phyloP scores from a whole-genome alignment of 495 filamentous ascomycete species.

The Cenococcum geophilum region DNA sequence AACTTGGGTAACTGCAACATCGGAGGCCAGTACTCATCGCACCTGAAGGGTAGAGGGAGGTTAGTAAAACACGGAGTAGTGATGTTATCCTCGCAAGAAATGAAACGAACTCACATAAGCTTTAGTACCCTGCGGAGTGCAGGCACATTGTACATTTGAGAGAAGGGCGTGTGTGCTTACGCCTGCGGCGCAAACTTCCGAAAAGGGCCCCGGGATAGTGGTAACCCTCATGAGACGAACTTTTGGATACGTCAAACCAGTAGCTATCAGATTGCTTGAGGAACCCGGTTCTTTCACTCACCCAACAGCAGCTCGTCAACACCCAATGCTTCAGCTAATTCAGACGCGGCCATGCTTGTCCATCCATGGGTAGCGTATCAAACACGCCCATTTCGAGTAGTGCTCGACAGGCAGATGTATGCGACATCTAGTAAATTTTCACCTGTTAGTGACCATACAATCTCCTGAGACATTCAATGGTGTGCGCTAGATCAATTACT shows the following conservation, averaged over 20 bases:
- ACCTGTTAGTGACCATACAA: neutral
- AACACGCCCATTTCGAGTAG: constrained; percentile 8
- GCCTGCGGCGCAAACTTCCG: constrained; percentile 12
- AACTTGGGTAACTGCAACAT: constrained; percentile 17
- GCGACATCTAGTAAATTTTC: neutral
- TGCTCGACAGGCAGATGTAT: neutral
- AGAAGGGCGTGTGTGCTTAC: constrained; percentile 30
- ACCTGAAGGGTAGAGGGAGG: constrained; percentile 4
- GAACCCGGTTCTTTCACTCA: neutral
- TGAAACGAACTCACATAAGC: neutral
- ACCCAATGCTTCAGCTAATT: neutral
- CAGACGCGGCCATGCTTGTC: constrained; percentile 1
- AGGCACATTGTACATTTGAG: constrained; percentile 24
- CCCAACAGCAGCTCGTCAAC: neutral
- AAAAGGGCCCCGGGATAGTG: neutral
- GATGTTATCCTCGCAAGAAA: neutral
- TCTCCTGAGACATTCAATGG: neutral
- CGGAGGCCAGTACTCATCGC: constrained; percentile 17
- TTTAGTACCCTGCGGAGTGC: constrained; percentile 9
- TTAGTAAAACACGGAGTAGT: neutral
- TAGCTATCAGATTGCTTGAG: neutral
- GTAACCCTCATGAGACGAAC: constrained; percentile 7
- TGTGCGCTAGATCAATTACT: neutral
- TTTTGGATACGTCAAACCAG: neutral
- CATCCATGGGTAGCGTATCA: constrained; percentile 1